Conservation (phyloP, 225 moss, liverwort and hornwort genomes). For the Straminergon stramineum region DNA sequence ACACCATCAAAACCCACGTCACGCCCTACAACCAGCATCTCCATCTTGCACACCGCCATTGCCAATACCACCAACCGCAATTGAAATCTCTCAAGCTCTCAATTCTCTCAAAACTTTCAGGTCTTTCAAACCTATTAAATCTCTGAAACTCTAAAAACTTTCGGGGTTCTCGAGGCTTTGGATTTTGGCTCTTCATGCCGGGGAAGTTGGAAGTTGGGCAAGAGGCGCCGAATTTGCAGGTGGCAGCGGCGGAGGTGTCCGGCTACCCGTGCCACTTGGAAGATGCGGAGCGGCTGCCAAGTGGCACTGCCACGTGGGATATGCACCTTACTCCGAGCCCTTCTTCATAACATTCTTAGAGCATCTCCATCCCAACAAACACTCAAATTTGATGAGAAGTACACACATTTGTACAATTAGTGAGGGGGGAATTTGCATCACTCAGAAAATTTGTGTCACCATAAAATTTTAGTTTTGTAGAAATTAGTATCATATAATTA, state of each 20-base stretch:
- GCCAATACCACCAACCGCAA: background rate
- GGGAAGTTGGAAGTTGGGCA: background rate
- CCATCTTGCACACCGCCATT: conserved; percentile 26
- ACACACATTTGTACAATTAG: no score
- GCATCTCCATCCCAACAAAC: background rate
- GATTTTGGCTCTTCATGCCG: background rate
- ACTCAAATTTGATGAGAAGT: background rate
- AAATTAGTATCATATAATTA: background rate
- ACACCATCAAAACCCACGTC: background rate
- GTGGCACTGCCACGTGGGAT: background rate
- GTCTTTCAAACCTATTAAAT: background rate
- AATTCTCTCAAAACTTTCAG: background rate
- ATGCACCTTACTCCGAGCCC: background rate
- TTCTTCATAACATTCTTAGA: background rate
- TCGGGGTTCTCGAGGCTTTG: background rate
- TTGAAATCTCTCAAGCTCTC: background rate
- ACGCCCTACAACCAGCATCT: background rate
- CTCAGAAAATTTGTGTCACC: background rate
- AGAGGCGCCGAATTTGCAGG: background rate
- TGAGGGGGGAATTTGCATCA: no score
- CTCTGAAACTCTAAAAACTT: background rate
- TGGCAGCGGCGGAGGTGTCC: background rate
- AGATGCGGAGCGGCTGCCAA: background rate
- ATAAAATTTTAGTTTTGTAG: background rate
- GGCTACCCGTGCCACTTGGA: background rate